phyloP scores from a whole-genome alignment of 2,329 filamentous ascomycete genomes.

The Penicillium sp. region DNA sequence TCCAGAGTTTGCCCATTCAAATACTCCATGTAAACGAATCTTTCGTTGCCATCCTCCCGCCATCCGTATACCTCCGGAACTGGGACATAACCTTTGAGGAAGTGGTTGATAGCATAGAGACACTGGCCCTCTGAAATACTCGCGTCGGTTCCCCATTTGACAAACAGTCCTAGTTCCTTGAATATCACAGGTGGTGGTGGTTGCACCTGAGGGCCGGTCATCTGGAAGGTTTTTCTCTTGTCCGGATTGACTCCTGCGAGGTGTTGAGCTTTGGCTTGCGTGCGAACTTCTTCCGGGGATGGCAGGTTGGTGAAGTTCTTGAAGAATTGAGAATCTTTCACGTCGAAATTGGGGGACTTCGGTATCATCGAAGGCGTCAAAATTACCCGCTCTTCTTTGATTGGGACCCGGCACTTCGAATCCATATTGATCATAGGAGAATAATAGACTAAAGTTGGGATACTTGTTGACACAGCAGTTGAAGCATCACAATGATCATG shows the following conservation, averaged over 20 bases:
- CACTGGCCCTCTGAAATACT: neutral
- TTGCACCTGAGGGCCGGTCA: neutral
- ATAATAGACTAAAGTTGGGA: neutral
- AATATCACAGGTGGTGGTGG: neutral
- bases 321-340: neutral
- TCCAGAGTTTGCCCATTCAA: neutral
- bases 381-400: neutral
- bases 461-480: no score
- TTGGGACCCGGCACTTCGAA: neutral
- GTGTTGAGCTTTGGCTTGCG: neutral
- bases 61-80: neutral
- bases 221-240: neutral
- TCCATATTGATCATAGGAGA: neutral
- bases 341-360: neutral
- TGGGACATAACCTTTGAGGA: neutral
- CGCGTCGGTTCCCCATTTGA: neutral
- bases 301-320: neutral
- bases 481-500: no score
- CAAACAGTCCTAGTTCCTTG: neutral
- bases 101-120: neutral
- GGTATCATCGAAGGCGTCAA: neutral
- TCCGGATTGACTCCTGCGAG: neutral
- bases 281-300: neutral
- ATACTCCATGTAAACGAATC: neutral
- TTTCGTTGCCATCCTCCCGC: neutral